A percentile compares a stretch with the other conserved stretches of the same genome.
phyloP scores from a whole-genome alignment of 192 early-diverging fungal genomes.

The Backusella psychrophila region DNA sequence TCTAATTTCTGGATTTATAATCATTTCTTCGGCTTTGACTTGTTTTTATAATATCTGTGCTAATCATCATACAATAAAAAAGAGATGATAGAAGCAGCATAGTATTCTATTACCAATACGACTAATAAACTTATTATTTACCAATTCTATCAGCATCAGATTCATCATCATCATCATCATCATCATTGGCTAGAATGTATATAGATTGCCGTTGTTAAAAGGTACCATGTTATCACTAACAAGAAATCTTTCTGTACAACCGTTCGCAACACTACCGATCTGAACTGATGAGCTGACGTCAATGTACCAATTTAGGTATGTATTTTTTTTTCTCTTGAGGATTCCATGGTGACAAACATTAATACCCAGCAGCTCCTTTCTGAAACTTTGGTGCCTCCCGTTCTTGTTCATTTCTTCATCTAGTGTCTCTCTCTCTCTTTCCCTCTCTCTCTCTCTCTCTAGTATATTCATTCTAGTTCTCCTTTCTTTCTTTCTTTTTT shows the following conservation, averaged over 20 bases:
- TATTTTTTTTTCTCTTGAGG: constrained; percentile 3
- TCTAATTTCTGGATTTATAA: constrained; percentile 6
- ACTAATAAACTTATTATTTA: background rate
- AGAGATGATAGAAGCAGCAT: too few species aligned
- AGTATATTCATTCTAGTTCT: background rate
- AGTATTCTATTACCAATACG: background rate
- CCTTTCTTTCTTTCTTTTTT: background rate
- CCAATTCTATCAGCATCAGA: background rate
- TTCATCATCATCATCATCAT: background rate
- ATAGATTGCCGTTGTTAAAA: background rate
- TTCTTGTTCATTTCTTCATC: background rate
- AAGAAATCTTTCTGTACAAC: background rate
- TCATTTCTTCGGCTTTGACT: background rate
- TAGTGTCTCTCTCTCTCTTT: background rate
- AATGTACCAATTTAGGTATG: background rate
- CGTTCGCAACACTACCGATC: background rate
- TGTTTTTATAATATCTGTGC: background rate
- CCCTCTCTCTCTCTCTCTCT: background rate
- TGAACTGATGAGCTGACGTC: constrained; percentile 2
- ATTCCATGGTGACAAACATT: background rate
- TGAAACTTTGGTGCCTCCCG: constrained; percentile 4
- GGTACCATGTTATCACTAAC: background rate
- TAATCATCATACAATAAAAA: background rate
- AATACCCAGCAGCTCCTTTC: background rate
- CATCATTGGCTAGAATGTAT: background rate